Evolutionary conservation across 1,284 basidiomycete species (phyloP).

Genomic region (Anthracocystis setariae): DNA sequence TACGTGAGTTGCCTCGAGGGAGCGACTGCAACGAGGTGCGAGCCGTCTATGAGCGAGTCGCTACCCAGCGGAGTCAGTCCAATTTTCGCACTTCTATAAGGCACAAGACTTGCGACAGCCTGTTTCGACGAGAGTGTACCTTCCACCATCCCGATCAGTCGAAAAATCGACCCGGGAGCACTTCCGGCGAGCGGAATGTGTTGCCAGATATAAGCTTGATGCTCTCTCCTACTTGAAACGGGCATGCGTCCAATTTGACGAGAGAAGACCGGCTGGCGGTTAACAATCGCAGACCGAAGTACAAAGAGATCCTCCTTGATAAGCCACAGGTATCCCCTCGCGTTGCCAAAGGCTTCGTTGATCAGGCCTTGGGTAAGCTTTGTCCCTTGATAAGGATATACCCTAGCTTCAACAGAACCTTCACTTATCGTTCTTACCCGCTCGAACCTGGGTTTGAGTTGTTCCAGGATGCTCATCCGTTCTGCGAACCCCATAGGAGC

Average conservation of each 20-base stretch:
- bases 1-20: too few relatives aligned
- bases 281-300: neutral
- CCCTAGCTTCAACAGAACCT: neutral
- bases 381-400: neutral
- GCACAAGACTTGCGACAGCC: neutral
- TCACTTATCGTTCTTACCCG: neutral
- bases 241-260: neutral
- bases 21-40: too few relatives aligned
- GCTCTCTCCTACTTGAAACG: neutral
- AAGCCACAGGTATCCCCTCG: neutral
- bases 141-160: neutral
- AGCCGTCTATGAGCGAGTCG: conserved; percentile 1
- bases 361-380: neutral
- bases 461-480: neutral
- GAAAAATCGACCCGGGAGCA: neutral
- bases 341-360: neutral
- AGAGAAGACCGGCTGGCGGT: neutral
- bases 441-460: neutral
- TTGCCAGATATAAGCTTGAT: neutral
- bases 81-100: neutral
- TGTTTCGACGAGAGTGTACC: neutral
- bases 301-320: neutral
- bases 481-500: neutral
- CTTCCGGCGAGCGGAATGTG: neutral
- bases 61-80: neutral